phyloP scores from a whole-genome alignment of 2,329 filamentous ascomycete species.

The Botrytis fabae region DNA sequence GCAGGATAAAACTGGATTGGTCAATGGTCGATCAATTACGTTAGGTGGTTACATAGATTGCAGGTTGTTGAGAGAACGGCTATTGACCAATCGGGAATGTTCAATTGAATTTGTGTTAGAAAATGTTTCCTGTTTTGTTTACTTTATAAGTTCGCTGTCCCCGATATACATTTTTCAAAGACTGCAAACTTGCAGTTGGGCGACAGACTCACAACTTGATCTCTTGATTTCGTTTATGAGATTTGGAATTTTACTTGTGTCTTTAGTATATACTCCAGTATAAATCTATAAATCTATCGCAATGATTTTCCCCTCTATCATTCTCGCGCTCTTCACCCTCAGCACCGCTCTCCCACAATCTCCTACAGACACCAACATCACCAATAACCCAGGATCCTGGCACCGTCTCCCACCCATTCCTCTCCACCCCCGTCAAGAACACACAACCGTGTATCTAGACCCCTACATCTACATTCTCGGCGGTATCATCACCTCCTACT shows the following conservation, averaged over 20 bases:
- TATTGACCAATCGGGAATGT: not conserved
- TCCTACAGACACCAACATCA: not conserved
- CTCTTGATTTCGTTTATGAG: not conserved
- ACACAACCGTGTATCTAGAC: conserved; percentile 22
- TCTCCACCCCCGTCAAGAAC: conserved; percentile 29
- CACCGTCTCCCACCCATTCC: conserved; percentile 8
- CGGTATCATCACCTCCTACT: conserved; percentile 19
- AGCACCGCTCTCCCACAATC: not conserved
- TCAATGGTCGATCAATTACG: not conserved
- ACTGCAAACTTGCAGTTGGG: not conserved
- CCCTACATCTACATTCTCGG: conserved; percentile 27
- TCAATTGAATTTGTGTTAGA: not conserved
- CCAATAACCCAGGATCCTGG: conserved; percentile 1
- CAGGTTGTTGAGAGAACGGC: not conserved
- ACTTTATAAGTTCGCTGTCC: not conserved
- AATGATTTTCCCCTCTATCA: not conserved
- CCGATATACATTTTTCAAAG: not conserved
- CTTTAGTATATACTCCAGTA: not conserved
- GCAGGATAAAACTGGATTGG: not conserved
- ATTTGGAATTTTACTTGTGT: not conserved
- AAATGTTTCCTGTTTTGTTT: not conserved
- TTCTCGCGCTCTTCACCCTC: not conserved
- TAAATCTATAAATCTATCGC: not conserved
- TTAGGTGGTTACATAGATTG: not conserved
- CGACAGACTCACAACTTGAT: not conserved